Percentiles rank a stretch among this genome's conserved stretches.
Conservation (phyloP, 257 asterid species). For the Parsonsia alboflavescens region DNA sequence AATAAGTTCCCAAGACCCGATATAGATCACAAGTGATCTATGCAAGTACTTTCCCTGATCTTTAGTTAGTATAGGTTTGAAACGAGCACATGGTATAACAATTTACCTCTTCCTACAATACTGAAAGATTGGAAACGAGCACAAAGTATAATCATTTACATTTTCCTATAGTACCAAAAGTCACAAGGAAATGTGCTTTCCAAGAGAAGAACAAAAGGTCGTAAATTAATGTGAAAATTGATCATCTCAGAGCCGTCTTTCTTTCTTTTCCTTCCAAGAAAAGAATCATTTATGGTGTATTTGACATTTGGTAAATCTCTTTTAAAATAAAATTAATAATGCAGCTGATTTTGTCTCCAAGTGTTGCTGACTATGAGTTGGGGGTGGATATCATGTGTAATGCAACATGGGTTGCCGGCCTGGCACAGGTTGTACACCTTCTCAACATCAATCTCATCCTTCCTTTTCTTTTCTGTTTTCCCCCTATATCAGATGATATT, state of each 20-base stretch:
- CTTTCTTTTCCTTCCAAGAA: too few species aligned
- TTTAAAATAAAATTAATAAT: not conserved
- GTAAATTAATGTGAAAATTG: not conserved
- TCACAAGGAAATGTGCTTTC: too few species aligned
- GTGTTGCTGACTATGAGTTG: not conserved
- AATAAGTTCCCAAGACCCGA: too few species aligned
- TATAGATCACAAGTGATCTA: too few species aligned
- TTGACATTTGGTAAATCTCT: not conserved
- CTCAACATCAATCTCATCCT: constrained; percentile 13
- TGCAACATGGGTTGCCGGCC: constrained; percentile 67
- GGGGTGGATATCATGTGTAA: constrained; percentile 42
- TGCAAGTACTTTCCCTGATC: too few species aligned
- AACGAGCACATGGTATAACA: too few species aligned
- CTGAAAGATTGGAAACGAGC: too few species aligned
- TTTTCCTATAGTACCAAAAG: too few species aligned
- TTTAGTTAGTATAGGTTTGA: too few species aligned
- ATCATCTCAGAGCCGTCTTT: not conserved
- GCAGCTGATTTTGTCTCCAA: not conserved
- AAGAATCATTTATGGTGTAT: not conserved
- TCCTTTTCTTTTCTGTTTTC: not conserved
- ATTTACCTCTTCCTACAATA: too few species aligned
- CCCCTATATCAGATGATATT: not conserved
- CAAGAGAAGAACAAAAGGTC: not conserved
- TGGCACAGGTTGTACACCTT: constrained; percentile 31
- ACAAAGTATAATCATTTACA: too few species aligned